Evolutionary conservation across 2,329 filamentous ascomycete species (phyloP), one percentile per base, ranked within the genome.

Genomic region (Albophoma yamanashiensis): DNA sequence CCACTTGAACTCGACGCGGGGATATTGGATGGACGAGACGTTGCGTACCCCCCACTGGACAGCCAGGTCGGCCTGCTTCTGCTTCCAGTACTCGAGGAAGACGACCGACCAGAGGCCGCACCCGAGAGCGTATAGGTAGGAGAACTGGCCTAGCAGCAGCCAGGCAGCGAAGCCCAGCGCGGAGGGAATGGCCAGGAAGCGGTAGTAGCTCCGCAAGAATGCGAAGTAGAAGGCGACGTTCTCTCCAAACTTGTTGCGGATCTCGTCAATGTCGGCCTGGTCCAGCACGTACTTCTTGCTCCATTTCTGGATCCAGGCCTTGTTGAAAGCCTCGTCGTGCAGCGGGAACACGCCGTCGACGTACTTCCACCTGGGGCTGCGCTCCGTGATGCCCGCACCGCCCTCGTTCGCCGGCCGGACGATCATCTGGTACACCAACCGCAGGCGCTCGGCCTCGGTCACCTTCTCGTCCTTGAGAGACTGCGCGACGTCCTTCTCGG

Each of bases 61-160:
- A 11, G 88, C 87, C 9, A 97, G 79, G 69, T 97, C 92, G 1
- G 87, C 79, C 73, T 97, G 91, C 72, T 95, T 91, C 67, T 93
- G 89, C 76, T 95, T 96, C 93, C 93, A 97, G 74, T 89, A 96
- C 71, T 97, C 93, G 60, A 96, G 89, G 70, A 97, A 97, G 56
- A 93, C 78, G 3, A 94, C 86, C 60, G 88, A 88, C 91, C 92
- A 96, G n/a, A 96, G 76, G 40, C 86, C 88, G 69, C 88, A 92
- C 53, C 88, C 80, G 1, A 92, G 73, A 17, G 89, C 90, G 67
- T 95, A 97, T 57, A 92, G 74, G 60, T 86, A 83, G 1, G 92
- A 96, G 74, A 92, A 97, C 60, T 88, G 84, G 11, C 91, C 91
- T 0, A 96, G 79, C n/a, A 96, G 77, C 38, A 92, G 73, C 89